Evolutionary conservation across 371 early-diverging fungal genomes (phyloP).

Genomic region (Mucor lusitanicus): DNA sequence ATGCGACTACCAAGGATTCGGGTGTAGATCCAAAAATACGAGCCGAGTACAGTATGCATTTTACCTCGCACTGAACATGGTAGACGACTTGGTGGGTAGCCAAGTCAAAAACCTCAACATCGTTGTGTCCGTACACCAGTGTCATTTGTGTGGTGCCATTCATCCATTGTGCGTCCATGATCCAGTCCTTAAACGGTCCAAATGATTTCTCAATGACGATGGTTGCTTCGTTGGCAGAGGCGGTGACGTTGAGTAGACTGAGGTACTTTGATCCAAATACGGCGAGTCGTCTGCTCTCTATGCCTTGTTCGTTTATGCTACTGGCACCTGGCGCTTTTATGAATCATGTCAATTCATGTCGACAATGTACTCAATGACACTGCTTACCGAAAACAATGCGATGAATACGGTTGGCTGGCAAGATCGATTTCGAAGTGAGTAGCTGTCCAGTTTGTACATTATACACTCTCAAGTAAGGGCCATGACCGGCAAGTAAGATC

Average conservation of each 20-base stretch:
- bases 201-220: slow-evolving; percentile 12
- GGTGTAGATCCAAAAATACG: slow-evolving; percentile 58
- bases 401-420: slow-evolving; percentile 57
- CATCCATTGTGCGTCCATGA: slow-evolving; percentile 72
- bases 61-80: slow-evolving; percentile 54
- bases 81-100: slow-evolving; percentile 23
- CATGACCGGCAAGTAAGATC: slow-evolving; percentile 62
- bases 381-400: slow-evolving; percentile 56
- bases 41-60: slow-evolving; percentile 75
- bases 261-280: slow-evolving; percentile 53
- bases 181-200: slow-evolving; percentile 65
- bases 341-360: no score
- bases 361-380: neutral
- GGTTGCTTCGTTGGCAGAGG: slow-evolving; percentile 8
- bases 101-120: slow-evolving; percentile 57
- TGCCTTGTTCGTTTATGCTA: neutral
- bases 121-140: slow-evolving; percentile 78
- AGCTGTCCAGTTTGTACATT: slow-evolving; percentile 49
- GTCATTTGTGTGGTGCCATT: slow-evolving; percentile 44
- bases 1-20: slow-evolving; percentile 60
- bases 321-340: neutral
- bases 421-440: slow-evolving; percentile 35
- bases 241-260: slow-evolving; percentile 20
- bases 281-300: slow-evolving; percentile 18
- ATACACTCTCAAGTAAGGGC: slow-evolving; percentile 60